Evolutionary conservation across 2,329 filamentous ascomycete species (phyloP).

Genomic region (Diaporthe sp.): DNA sequence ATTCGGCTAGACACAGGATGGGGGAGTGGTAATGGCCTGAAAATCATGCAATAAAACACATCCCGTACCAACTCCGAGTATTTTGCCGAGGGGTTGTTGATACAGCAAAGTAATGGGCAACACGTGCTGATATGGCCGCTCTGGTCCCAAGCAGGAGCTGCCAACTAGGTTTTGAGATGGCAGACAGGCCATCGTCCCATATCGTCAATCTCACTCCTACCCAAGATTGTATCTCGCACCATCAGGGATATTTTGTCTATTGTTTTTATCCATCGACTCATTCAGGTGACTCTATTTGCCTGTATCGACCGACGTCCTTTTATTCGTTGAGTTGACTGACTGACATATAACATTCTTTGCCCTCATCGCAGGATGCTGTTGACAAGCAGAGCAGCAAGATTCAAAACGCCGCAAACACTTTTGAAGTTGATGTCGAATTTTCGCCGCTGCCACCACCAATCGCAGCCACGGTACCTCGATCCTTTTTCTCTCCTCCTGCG

Average conservation of each 20-base stretch:
- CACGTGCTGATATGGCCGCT: neutral
- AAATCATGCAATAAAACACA: slow-evolving; percentile 6
- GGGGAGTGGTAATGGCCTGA: neutral
- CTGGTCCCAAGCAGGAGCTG: neutral
- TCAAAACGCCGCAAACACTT: slow-evolving; percentile 30
- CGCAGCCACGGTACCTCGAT: neutral
- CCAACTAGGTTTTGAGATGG: neutral
- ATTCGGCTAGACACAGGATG: slow-evolving; percentile 1
- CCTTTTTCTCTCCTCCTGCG: neutral
- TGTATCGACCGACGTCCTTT: neutral
- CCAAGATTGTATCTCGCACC: neutral
- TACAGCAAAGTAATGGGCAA: neutral
- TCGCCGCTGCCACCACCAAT: neutral
- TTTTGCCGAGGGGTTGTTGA: neutral
- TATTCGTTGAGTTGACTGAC: slow-evolving; percentile 3
- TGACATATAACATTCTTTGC: neutral
- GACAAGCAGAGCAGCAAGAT: neutral
- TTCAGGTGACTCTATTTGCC: slow-evolving; percentile 15
- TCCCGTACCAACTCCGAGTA: neutral
- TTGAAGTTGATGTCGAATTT: slow-evolving; percentile 28
- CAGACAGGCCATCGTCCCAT: neutral
- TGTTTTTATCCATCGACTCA: neutral
- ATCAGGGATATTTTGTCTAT: neutral
- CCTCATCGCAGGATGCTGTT: slow-evolving; percentile 2
- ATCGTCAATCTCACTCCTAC: neutral